Base-by-base conservation (phyloP, 2,329 filamentous ascomycete genomes). In the Colletotrichum sansevieriae region DNA sequence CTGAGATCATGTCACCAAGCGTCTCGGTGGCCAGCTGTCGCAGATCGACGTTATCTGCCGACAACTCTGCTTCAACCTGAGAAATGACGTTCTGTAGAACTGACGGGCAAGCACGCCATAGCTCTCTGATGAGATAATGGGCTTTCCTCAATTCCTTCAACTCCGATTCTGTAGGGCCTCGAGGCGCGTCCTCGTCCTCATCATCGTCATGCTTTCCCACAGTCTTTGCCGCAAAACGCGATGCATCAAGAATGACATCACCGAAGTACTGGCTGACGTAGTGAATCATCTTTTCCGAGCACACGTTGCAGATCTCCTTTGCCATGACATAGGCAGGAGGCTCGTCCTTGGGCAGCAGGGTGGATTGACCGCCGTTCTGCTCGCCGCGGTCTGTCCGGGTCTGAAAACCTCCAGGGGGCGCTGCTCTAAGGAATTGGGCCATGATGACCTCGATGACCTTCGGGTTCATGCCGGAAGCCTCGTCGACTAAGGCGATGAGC, bases 261-360 rank as follows among this genome's bases (percentile, higher is more conserved):
- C 94, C 97, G 78, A 99, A 99, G 78, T 98, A 99, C 76, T 97
- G 94, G 73, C 94, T 95, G 64, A 98, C 91, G 73, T 97, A 94
- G 70, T 94, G 91, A 1, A 94, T 91, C 95, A 99, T 98, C 80
- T 97, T 97, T 73, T 98, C 95, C 1, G 93, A 90, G 73, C 91
- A 97, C 18, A 88, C 88, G 75, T 94, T 96, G 83, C 96, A 99
- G 51, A 99, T 91, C 2, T 92, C 93, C 80, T 97, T 97, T 22
- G 96, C 95, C 92, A 98, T 97, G 76, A 96, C 92, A 81, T 99
- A 99, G 1, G 96, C 95, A 15, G 94, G 90, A 1, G 96, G 95
- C 64, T 97, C 92, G 71, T 96, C 92, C 76, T 97, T 97, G 61
- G 93, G 83, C n/a, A 93, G 83, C 18, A 97, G 85, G 0, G 92